Evolutionary conservation across 805 yeast genomes (phyloP), one percentile per base, ranked within the genome.

Genomic region (Suhomyces sp.): DNA sequence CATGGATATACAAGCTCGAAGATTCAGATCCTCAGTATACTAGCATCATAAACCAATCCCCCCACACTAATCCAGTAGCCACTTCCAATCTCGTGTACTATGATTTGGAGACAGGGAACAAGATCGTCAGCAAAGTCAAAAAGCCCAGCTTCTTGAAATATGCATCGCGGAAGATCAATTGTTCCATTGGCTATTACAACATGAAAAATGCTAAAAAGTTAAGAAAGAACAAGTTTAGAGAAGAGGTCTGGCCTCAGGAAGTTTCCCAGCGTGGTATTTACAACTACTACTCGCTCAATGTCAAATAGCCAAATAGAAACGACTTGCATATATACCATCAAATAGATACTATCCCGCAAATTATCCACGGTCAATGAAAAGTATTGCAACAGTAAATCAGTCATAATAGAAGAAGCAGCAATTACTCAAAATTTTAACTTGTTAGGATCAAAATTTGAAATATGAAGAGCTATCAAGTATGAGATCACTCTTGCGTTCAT

Each of bases 1-100:
- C 89, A 10, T 90, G 97, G 96, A 65, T 90, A 15, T 86, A 83
- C 66, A 81, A 78, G 61, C 68, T 73, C 20, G 60, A 62, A 15
- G 57, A 67, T 13, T 44, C 54, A 1, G 73, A 71, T 49, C 66
- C 72, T 2, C 66, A 71, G 10, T 72, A 71, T 49, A 61, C 67
- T 43, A 55, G 65, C 20, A 62, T 71, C 27, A 35, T 68, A 19
- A 60, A 59, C 45, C 37, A 43, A 46, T 55, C 17, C 52, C 57
- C 24, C 55, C 56, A 44, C 8, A 31, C 60, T 15, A 29, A 29
- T 19, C n/a, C 49, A 7, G 40, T 31, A 8, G 47, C 47, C 10
- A 45, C 56, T n/a, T 64, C 76, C 25, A 74, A 73, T 56, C 66
- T 83, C 48, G 76, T 83, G 3, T 80, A 75, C 60, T 86, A 83